Conservation (phyloP, 805 yeast genomes). For the Saturnispora hagleri region DNA sequence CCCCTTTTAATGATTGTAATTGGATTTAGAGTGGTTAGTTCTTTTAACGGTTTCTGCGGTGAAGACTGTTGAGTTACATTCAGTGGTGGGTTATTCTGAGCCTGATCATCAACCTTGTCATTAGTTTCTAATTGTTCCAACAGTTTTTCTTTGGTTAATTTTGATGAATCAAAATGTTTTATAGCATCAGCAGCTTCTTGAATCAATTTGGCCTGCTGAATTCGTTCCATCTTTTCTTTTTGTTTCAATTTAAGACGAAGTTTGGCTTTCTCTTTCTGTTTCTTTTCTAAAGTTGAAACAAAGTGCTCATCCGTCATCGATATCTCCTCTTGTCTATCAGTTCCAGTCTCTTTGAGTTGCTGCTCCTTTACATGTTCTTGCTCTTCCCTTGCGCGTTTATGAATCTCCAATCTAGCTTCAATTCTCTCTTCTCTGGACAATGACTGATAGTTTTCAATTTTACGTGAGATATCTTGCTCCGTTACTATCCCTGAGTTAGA, state of each 20-base stretch:
- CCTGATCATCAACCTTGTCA: neutral
- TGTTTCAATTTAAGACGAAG: neutral
- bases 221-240: slow-evolving; percentile 3
- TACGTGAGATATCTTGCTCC: neutral
- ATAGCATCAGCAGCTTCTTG: slow-evolving; percentile 14
- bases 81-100: neutral
- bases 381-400: slow-evolving; percentile 7
- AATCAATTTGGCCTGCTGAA: slow-evolving; percentile 5
- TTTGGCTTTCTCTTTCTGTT: slow-evolving; percentile 7
- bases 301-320: slow-evolving; percentile 5
- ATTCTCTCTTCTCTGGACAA: slow-evolving; percentile 23
- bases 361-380: neutral
- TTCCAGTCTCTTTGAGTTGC: neutral
- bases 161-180: slow-evolving; percentile 12
- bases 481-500: too few relatives aligned
- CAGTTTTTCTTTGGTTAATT: slow-evolving; percentile 12
- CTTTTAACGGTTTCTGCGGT: neutral
- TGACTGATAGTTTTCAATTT: slow-evolving; percentile 16
- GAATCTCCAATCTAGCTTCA: slow-evolving; percentile 17
- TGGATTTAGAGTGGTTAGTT: neutral
- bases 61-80: neutral
- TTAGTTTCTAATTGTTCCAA: slow-evolving; percentile 2
- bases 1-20: neutral
- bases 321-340: neutral
- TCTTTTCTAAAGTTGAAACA: slow-evolving; percentile 1